Evolutionary conservation across 2,329 filamentous ascomycete genomes (phyloP), one percentile per base, ranked within the genome.

Genomic region (Nemania sp.): DNA sequence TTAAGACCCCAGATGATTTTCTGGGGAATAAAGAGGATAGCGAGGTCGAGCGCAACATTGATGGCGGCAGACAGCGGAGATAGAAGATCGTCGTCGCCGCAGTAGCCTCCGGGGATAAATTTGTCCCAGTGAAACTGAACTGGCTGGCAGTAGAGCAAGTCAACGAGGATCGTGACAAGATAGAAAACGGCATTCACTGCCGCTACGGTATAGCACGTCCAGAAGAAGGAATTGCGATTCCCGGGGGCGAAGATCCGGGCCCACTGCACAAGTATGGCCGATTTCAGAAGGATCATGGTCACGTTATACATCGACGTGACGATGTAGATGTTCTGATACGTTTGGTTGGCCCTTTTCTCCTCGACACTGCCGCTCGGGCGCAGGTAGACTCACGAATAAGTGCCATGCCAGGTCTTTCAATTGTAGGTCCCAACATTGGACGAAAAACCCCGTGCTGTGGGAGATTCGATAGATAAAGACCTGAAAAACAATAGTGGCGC

Each of bases 221-320:
- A 50, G 32, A 50, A 50, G 13, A 50, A 50, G 32, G 29, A 1
- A 39, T 50, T 39, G 17, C 47, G 32, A 15, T 39, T 5, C 12
- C n/a, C 47, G 5, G 47, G 47, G 6, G 17, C 11, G 20, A 50
- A 50, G 11, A 50, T 20, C 17, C 47, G n/a, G 5, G 17, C 47
- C 47, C 47, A 50, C 12, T 50, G 32, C 32, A 50, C 21, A 17
- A 50, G 32, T 20, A 50, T 50, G 32, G 47, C 47, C n/a, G 47
- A 10, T 39, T 50, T 50, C 4, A 39, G 2, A 21, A 50, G 37
- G 20, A 50, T 50, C 47, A 37, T 20, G 6, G 47, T 21, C 7
- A 50, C 29, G n/a, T 50, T 50, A 39, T 50, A 50, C 45, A 34
- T n/a, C 2, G 45, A 34, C 45, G 45, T 48, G 15, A 10, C 32